Base-by-base conservation (phyloP, 495 filamentous ascomycete genomes). In the Aspergillus bridgeri region DNA sequence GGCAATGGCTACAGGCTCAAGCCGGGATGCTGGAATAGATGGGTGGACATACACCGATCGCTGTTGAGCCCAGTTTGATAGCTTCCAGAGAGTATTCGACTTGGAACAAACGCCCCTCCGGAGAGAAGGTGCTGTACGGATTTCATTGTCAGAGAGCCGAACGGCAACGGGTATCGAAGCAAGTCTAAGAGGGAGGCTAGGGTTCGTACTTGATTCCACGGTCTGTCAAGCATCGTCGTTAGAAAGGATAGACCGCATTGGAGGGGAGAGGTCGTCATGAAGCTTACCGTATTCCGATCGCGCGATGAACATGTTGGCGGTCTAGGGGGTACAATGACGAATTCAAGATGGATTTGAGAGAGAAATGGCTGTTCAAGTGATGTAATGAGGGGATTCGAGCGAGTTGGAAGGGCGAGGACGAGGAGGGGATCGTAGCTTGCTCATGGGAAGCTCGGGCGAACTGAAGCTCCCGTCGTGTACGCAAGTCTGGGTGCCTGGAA, bases 51-150 rank as follows among this genome's bases (percentile, higher is more conserved):
- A 89, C 91, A 68, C 94, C 94, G 79, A 98, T 98, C 65, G 94
- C 94, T 59, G 94, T 98, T 55, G 89, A 94, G 67, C 94, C 94
- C 65, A 98, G 91, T 78, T 98, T 98, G 84, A 98, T 98, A 74
- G 94, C 94, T 85, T 98, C 94, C 61, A 98, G 89, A 57, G 95
- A 98, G 85, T 98, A 98, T 88, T 98, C 94, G 79, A 98, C 94
- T 83, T 98, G 94, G 86, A 98, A 98, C 74, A 98, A 89, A 79
- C 94, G 94, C 66, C 94, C 94, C 83, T 98, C 94, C 49, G 94
- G 94, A 63, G 94, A 98, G 88, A 98, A 98, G 83, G 94, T 98
- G 83, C 92, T 98, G 72, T 52, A 25, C 53, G 42, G n/a, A 48
- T 7, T 24, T 25, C 45, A 68, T 59, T 42, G 65, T 77, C 61